Percentiles rank a stretch among this genome's conserved stretches.
These are phyloP conservation scores for Fraxinus xanthoxyloides DNA, from an alignment of 305 asterid genomes.

Conservation along the genomic window DNA sequence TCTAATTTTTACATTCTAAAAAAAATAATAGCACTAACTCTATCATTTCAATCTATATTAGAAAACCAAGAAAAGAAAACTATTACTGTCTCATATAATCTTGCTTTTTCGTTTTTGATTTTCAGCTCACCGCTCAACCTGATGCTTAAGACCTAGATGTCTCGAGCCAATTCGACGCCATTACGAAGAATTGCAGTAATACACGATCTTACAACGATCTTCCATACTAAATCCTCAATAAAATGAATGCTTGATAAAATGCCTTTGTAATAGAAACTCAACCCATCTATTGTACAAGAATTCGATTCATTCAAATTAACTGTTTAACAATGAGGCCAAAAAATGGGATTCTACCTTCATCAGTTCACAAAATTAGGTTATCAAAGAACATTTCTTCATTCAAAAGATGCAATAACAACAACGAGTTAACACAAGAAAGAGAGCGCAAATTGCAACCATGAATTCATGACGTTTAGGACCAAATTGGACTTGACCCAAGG, in stretches of 20 bases:
- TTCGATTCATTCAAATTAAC: neutral
- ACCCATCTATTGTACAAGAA: neutral
- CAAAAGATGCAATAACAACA: neutral
- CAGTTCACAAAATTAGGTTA: conserved; percentile 1
- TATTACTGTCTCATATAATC: no score
- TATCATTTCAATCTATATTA: no score
- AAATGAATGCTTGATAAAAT: neutral
- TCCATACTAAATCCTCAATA: neutral
- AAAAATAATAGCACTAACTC: no score
- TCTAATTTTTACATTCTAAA: no score
- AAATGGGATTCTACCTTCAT: neutral
- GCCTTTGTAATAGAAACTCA: neutral
- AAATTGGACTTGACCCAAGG: no score
- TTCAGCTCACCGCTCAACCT: neutral
- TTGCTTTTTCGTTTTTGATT: no score
- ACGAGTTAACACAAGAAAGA: conserved; percentile 10
- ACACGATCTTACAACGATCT: neutral
- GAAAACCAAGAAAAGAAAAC: no score
- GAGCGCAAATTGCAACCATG: neutral
- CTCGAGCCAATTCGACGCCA: no score
- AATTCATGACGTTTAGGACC: no score
- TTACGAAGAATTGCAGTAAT: no score
- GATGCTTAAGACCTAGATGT: no score
- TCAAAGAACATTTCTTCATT: conserved; percentile 3
- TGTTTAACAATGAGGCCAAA: no score